Percentiles rank a stretch among this genome's conserved stretches.
phyloP scores from a whole-genome alignment of 768 basidiomycete species.

The Coprinellus aureogranulatus region DNA sequence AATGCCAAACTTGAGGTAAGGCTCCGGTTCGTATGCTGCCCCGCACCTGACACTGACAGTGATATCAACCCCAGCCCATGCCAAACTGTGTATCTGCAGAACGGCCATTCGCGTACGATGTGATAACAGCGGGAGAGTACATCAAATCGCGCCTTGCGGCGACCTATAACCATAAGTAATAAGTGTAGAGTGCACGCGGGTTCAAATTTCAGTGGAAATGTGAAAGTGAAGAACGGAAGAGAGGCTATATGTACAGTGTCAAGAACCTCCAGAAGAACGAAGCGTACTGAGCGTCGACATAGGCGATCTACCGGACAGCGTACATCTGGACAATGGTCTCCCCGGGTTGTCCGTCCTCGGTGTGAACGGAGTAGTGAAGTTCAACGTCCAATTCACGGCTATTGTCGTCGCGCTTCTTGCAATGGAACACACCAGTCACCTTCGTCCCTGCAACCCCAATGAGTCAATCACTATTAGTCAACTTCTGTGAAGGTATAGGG shows the following conservation, averaged over 20 bases:
- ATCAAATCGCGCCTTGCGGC: constrained; percentile 70
- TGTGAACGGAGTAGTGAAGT: constrained; percentile 70
- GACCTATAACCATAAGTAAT: constrained; percentile 48
- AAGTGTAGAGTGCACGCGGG: no score
- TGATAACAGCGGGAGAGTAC: constrained; percentile 79
- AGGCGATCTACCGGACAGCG: constrained; percentile 59
- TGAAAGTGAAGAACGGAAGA: no score
- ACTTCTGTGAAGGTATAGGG: not conserved
- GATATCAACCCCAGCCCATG: constrained; percentile 50
- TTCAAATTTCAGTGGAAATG: no score
- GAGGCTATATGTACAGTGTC: no score
- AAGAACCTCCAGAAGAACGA: no score
- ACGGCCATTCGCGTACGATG: constrained; percentile 58
- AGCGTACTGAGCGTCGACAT: no score
- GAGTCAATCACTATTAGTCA: not conserved
- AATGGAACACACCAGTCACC: constrained; percentile 79
- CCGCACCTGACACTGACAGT: not conserved
- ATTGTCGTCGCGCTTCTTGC: constrained; percentile 76
- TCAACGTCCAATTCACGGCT: constrained; percentile 89
- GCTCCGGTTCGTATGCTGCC: not conserved
- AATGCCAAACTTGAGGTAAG: constrained; percentile 75
- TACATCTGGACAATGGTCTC: constrained; percentile 70
- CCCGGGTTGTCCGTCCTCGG: constrained; percentile 31
- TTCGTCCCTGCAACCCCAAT: constrained; percentile 53
- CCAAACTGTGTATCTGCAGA: constrained; percentile 47